Conservation (phyloP, 2,329 filamentous ascomycete species). For the Chrysoporthe deuterocubensis region DNA sequence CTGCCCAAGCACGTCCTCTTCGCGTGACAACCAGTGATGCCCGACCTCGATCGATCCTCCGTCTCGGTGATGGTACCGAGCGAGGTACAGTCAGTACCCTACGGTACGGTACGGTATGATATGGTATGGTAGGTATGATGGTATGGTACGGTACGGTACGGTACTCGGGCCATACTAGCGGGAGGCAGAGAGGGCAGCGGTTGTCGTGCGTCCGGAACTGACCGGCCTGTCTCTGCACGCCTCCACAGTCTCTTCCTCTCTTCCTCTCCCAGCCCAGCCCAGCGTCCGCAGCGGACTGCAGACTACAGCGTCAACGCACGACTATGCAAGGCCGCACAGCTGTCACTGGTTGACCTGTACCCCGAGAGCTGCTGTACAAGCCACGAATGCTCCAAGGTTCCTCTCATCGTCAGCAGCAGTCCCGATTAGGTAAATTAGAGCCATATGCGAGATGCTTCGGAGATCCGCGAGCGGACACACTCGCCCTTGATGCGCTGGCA, state of each 20-base stretch:
- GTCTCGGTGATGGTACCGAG: not conserved
- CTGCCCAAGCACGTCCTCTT: conserved; percentile 3
- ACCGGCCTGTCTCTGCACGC: not conserved
- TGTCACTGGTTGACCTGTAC: conserved; percentile 6
- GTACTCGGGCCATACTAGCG: not conserved
- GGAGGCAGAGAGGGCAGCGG: not conserved
- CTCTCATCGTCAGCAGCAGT: not conserved
- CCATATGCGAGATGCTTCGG: conserved; percentile 8
- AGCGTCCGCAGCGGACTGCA: not conserved
- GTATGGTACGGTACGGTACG: not conserved
- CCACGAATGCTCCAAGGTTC: conserved; percentile 2
- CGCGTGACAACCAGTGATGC: not conserved
- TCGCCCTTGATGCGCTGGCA: conserved; percentile 17
- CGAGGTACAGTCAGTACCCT: not conserved
- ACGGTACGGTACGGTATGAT: not conserved
- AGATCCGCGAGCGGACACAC: conserved; percentile 13
- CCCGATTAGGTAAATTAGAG: not conserved
- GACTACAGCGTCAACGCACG: not conserved
- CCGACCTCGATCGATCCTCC: not conserved
- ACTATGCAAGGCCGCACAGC: not conserved
- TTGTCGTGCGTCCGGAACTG: not conserved
- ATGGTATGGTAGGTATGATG: not conserved
- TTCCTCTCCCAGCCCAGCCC: not conserved
- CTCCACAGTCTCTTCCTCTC: not conserved
- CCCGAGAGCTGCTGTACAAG: not conserved